phyloP scores from a whole-genome alignment of 179 eudicot species.

The Spergularia azorica region DNA sequence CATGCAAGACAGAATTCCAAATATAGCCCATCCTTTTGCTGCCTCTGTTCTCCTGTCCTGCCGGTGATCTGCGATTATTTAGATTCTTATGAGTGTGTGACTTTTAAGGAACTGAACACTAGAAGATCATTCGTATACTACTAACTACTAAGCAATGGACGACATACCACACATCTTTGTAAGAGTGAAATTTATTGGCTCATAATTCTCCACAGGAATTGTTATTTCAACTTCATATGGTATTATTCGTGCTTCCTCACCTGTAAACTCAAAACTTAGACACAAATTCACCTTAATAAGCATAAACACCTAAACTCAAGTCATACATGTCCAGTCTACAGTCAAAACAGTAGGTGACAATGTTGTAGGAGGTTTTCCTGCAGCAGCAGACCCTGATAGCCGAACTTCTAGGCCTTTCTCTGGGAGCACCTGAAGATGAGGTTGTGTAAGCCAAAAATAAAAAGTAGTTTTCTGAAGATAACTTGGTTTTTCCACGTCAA shows the following conservation, averaged over 20 bases:
- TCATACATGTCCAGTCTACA: constrained; percentile 89
- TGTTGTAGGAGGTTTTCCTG: constrained; percentile 81
- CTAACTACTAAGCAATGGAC: constrained; percentile 4
- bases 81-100: constrained; percentile 11
- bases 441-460: background rate
- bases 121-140: background rate
- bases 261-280: constrained; percentile 44
- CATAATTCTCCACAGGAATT: constrained; percentile 76
- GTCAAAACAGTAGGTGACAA: constrained; percentile 71
- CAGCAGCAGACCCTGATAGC: constrained; percentile 81
- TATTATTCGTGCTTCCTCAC: constrained; percentile 52
- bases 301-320: constrained; percentile 10
- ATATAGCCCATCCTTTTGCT: constrained; percentile 81
- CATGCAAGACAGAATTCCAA: constrained; percentile 80
- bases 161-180: constrained; percentile 78
- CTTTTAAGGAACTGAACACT: background rate
- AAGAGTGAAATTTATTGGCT: constrained; percentile 72
- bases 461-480: background rate
- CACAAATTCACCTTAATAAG: background rate
- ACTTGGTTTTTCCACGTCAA: background rate
- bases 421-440: constrained; percentile 55
- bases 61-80: constrained; percentile 44
- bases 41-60: constrained; percentile 54
- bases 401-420: constrained; percentile 74
- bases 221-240: constrained; percentile 82